Evolutionary conservation across 345 rosid species (phyloP).

Genomic region (Syzygium aqueum): DNA sequence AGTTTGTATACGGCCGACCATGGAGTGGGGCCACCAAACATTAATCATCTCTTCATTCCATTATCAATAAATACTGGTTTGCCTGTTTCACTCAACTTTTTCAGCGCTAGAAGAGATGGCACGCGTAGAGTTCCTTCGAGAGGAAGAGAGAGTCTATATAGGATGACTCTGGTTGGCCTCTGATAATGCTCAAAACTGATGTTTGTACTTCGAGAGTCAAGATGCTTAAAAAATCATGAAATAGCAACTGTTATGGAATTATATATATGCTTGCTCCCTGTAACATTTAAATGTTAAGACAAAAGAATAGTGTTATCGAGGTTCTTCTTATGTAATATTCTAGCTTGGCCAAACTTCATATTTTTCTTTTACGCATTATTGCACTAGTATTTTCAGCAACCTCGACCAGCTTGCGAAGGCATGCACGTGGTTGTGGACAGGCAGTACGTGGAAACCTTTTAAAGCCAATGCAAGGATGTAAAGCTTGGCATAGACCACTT

Average conservation of each 20-base stretch:
- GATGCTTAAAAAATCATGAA: background rate
- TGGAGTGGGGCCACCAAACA: background rate
- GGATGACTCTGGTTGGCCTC: background rate
- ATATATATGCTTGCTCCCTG: background rate
- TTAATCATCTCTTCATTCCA: background rate
- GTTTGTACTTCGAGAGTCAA: background rate
- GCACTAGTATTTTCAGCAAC: background rate
- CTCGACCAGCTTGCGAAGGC: background rate
- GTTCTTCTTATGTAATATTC: background rate
- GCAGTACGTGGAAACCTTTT: background rate
- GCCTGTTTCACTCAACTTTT: background rate
- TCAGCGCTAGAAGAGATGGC: background rate
- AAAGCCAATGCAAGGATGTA: background rate
- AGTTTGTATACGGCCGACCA: background rate
- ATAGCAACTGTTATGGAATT: background rate
- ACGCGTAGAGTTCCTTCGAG: background rate
- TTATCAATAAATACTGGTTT: background rate
- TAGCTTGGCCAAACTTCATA: background rate
- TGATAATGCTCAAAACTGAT: background rate
- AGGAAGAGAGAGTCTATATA: background rate
- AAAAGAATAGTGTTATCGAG: background rate
- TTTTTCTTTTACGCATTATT: too few relatives aligned
- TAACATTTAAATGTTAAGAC: background rate
- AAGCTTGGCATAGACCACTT: too few relatives aligned
- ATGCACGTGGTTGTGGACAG: background rate